These are phyloP conservation scores for Coemansia sp. DNA, from an alignment of 192 early-diverging fungal genomes.

Conservation along the genomic window DNA sequence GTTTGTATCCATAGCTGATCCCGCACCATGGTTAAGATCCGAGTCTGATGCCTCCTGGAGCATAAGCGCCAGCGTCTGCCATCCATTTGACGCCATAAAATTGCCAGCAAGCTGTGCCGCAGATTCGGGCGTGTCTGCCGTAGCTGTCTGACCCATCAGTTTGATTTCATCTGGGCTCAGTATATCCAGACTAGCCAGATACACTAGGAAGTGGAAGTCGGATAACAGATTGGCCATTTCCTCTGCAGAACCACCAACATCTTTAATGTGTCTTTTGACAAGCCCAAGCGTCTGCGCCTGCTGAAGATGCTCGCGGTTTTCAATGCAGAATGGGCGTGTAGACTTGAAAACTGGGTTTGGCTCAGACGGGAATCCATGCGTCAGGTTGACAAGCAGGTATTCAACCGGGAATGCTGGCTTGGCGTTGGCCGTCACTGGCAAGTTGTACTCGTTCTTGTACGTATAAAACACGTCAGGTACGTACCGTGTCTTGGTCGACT, in stretches of 20 bases:
- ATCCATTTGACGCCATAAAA: conserved; percentile 24
- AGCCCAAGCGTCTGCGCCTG: conserved; percentile 57
- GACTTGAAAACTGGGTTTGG: conserved; percentile 73
- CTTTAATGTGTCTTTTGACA: conserved; percentile 57
- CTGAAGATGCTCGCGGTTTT: conserved; percentile 68
- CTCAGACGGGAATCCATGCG: conserved; percentile 86
- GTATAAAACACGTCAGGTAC: conserved; percentile 97
- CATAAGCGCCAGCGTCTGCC: conserved; percentile 45
- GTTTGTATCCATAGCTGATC: conserved; percentile 1
- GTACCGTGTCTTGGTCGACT: conserved; percentile 72
- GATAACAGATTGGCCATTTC: conserved; percentile 57
- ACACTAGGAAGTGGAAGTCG: conserved; percentile 86
- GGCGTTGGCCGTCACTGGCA: conserved; percentile 82
- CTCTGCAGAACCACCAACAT: conserved; percentile 19
- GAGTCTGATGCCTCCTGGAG: conserved; percentile 31
- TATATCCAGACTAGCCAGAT: conserved; percentile 62
- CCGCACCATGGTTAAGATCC: conserved; percentile 23
- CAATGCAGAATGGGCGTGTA: conserved; percentile 63
- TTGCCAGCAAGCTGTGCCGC: conserved; percentile 10
- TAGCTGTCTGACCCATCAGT: conserved; percentile 22
- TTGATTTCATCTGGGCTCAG: conserved; percentile 58
- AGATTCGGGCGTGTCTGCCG: conserved; percentile 9
- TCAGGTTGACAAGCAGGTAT: conserved; percentile 89
- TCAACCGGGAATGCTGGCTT: conserved; percentile 97
- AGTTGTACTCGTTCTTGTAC: conserved; percentile 92